Base-by-base conservation (phyloP, 169 alveolate species). In the Prorocentrum cordatum region DNA sequence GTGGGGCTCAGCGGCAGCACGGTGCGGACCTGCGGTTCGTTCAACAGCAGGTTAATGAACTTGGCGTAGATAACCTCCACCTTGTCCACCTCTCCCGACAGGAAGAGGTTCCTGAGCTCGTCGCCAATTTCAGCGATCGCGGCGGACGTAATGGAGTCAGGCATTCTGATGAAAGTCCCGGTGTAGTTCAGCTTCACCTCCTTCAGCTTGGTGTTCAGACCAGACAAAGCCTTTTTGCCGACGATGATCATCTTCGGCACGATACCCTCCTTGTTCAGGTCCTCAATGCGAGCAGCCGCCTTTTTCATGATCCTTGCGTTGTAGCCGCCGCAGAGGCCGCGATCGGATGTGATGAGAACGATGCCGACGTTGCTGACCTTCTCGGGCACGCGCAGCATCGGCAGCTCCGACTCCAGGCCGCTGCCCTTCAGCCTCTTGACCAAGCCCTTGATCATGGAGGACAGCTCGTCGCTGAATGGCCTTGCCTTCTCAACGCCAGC, bases 401-500 rank as follows among this genome's bases (percentile, higher is more conserved):
- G 90, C 1, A 80, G 68, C 50, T 80, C 90, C 3, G 90, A 77
- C 47, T 80, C 90, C 29, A 82, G 31, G 58, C 91, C 91, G 29
- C 80, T 82, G 91, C 88, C 88, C 73, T 79, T 61, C 35, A 79
- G 31, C 39, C 47, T 62, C 88, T 79, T 79, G 50, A 79, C 88
- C 42, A 79, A 29, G 47, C 88, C 88, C 47, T 79, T 79, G 88
- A 79, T 79, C 88, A 79, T 79, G 45, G 61, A 10, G 35, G 36
- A 75, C 75, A 79, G 71, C 88, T 79, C 88, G 22, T 79, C 88
- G 42, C 75, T 79, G 88, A 79, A 79, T 27, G 88, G 88, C 18
- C 88, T 62, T n/a, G 58, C 39, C 75, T 79, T 79, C 47, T 33
- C 75, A n/a, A 79, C 75, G 0, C 75, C 88, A 42, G 9, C 14